Evolutionary conservation across 1,284 basidiomycete genomes (phyloP).

Genomic region (Cystobasidium slooffiae): DNA sequence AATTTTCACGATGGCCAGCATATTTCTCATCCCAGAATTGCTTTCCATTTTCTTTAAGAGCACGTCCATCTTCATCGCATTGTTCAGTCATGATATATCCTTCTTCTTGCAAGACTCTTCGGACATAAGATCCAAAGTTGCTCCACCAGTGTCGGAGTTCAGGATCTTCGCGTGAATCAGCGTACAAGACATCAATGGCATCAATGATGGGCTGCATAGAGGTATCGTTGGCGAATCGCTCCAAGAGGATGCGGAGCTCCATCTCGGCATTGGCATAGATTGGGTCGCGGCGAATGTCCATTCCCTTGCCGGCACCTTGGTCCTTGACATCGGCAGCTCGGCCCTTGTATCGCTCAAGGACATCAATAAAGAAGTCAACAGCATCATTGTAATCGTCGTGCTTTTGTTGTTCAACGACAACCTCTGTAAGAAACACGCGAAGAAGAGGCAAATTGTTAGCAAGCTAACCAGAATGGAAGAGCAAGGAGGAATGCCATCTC

Average conservation of each 20-base stretch:
- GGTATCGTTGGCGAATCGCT: constrained; percentile 82
- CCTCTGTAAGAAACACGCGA: constrained; percentile 59
- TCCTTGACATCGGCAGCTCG: constrained; percentile 64
- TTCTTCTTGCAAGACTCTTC: constrained; percentile 75
- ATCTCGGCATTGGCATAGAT: constrained; percentile 65
- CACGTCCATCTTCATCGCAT: constrained; percentile 55
- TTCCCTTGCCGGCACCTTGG: constrained; percentile 57
- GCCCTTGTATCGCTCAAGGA: constrained; percentile 68
- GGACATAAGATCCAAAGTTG: constrained; percentile 62
- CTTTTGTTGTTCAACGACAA: constrained; percentile 88
- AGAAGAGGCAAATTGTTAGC: constrained; percentile 53
- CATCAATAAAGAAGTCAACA: constrained; percentile 59
- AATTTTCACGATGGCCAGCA: constrained; percentile 75
- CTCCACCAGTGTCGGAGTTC: constrained; percentile 79
- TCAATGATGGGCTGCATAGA: constrained; percentile 71
- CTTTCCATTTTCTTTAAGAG: constrained; percentile 61
- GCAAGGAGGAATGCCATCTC: constrained; percentile 53
- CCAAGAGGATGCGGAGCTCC: constrained; percentile 78
- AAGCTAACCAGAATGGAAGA: constrained; percentile 53
- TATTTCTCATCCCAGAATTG: constrained; percentile 85
- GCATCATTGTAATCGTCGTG: constrained; percentile 82
- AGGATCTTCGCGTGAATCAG: constrained; percentile 75
- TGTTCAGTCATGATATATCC: constrained; percentile 85
- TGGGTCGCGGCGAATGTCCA: constrained; percentile 63
- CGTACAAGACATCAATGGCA: constrained; percentile 73